Evolutionary conservation across 2,329 filamentous ascomycete genomes (phyloP).

Genomic region (Xylaria sp.): DNA sequence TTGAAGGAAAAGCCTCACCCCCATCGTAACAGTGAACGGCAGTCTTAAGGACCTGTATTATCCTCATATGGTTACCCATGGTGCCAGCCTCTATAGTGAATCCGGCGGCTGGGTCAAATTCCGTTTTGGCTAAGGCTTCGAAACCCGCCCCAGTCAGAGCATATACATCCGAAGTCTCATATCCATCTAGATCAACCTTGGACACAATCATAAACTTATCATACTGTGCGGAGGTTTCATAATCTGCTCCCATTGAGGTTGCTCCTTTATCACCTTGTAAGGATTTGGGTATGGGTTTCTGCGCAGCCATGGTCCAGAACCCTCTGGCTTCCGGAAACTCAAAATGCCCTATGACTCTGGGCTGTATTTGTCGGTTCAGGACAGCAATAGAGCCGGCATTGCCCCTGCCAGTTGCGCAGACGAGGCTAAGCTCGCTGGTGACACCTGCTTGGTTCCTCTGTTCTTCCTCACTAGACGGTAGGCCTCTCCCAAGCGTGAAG

Average conservation of each 20-base stretch:
- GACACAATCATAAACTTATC: slow-evolving; percentile 84
- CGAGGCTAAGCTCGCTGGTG: slow-evolving; percentile 60
- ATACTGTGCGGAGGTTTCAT: slow-evolving; percentile 62
- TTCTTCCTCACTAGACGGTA: slow-evolving; percentile 49
- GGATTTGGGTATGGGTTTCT: slow-evolving; percentile 66
- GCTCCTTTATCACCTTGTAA: slow-evolving; percentile 55
- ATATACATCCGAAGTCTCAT: slow-evolving; percentile 79
- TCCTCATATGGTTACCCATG: slow-evolving; percentile 76
- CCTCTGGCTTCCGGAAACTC: slow-evolving; percentile 73
- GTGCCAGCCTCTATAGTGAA: slow-evolving; percentile 84
- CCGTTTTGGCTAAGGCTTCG: slow-evolving; percentile 76
- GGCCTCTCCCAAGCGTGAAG: slow-evolving; percentile 67
- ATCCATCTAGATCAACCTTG: slow-evolving; percentile 68
- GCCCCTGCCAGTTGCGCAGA: slow-evolving; percentile 65
- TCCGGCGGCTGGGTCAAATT: slow-evolving; percentile 90
- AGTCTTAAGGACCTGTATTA: slow-evolving; percentile 84
- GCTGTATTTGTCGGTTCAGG: slow-evolving; percentile 77
- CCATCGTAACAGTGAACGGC: slow-evolving; percentile 91
- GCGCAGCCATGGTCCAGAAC: slow-evolving; percentile 79
- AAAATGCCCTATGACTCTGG: slow-evolving; percentile 69
- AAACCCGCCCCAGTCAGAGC: slow-evolving; percentile 73
- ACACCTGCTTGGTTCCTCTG: slow-evolving; percentile 49
- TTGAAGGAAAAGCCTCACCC: slow-evolving; percentile 57
- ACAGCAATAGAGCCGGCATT: slow-evolving; percentile 71
- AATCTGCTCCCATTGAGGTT: slow-evolving; percentile 56